Conservation (phyloP, 164 flowering plant species). For the Amborella trichopoda region DNA sequence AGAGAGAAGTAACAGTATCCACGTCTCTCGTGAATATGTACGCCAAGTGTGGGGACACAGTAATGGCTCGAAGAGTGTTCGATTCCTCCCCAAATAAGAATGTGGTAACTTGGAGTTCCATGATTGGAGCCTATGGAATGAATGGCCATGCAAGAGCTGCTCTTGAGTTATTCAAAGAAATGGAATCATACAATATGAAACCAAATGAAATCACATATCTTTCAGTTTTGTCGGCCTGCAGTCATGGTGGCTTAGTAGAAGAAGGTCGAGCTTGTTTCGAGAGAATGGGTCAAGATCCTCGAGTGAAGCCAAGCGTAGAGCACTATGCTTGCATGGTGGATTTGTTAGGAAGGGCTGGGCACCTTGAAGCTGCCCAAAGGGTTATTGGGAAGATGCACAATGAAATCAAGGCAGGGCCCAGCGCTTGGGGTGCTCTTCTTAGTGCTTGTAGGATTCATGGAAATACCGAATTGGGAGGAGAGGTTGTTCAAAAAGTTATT, state of each 20-base stretch:
- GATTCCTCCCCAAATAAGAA: slow-evolving; percentile 39
- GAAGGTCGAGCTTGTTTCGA: slow-evolving; percentile 49
- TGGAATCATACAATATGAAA: slow-evolving; percentile 34
- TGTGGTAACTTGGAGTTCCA: slow-evolving; percentile 63
- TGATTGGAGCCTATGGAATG: slow-evolving; percentile 66
- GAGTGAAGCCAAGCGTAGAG: slow-evolving; percentile 26
- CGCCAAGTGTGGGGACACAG: slow-evolving; percentile 66
- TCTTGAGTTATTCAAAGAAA: slow-evolving; percentile 33
- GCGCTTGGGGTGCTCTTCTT: slow-evolving; percentile 64
- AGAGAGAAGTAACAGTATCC: slow-evolving; percentile 43
- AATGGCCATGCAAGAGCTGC: slow-evolving; percentile 53
- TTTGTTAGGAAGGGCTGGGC: slow-evolving; percentile 66
- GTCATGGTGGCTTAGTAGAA: slow-evolving; percentile 71
- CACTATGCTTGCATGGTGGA: slow-evolving; percentile 85
- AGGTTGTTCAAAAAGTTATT: slow-evolving; percentile 34
- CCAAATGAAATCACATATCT: slow-evolving; percentile 61
- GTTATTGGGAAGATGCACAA: slow-evolving; percentile 37
- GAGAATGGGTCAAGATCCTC: slow-evolving; percentile 30
- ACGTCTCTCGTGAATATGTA: slow-evolving; percentile 74
- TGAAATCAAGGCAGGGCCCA: slow-evolving; percentile 25
- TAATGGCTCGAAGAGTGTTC: slow-evolving; percentile 44
- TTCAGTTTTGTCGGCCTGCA: slow-evolving; percentile 65
- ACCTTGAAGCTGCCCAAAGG: slow-evolving; percentile 35
- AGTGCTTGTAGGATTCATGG: slow-evolving; percentile 55
- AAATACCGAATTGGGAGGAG: slow-evolving; percentile 27